Evolutionary conservation across 2,329 filamentous ascomycete species (phyloP).

Genomic region (Fusarium globosum): DNA sequence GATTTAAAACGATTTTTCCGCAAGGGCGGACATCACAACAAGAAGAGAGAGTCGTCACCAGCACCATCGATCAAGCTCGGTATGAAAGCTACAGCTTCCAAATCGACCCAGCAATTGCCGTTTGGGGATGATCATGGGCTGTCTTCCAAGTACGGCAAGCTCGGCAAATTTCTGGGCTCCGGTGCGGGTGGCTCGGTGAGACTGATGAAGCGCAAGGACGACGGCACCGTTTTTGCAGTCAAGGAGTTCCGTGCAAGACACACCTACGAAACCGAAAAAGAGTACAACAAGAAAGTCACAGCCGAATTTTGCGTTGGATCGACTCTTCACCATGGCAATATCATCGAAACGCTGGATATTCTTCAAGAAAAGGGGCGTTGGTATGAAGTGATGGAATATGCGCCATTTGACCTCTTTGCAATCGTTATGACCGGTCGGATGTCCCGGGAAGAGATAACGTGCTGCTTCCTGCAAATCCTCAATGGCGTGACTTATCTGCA

Average conservation of each 20-base stretch:
- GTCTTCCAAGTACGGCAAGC: constrained; percentile 92
- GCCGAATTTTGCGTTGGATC: constrained; percentile 99
- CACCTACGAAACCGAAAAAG: constrained; percentile 91
- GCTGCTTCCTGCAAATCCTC: constrained; percentile 92
- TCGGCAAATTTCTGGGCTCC: constrained; percentile 92
- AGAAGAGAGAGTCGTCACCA: constrained; percentile 75
- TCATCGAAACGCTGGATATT: constrained; percentile 97
- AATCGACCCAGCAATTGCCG: constrained; percentile 73
- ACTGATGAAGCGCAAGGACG: constrained; percentile 91
- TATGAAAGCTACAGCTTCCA: constrained; percentile 59
- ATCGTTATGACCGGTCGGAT: constrained; percentile 99
- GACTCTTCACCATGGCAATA: constrained; percentile 95
- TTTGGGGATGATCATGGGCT: constrained; percentile 96
- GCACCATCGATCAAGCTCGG: constrained; percentile 62
- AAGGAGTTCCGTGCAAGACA: constrained; percentile 96
- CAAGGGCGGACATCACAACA: constrained; percentile 75
- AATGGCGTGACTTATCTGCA: constrained; percentile 95
- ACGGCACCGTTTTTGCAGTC: constrained; percentile 94
- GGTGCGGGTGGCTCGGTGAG: constrained; percentile 95
- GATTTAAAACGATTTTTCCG: constrained; percentile 98
- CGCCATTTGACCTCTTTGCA: constrained; percentile 93
- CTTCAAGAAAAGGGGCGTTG: constrained; percentile 93
- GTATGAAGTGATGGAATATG: constrained; percentile 99
- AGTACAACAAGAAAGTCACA: constrained; percentile 98
- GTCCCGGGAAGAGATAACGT: constrained; percentile 89